Base-by-base conservation (phyloP, 1,284 basidiomycete species). In the Microbotryum saponariae region DNA sequence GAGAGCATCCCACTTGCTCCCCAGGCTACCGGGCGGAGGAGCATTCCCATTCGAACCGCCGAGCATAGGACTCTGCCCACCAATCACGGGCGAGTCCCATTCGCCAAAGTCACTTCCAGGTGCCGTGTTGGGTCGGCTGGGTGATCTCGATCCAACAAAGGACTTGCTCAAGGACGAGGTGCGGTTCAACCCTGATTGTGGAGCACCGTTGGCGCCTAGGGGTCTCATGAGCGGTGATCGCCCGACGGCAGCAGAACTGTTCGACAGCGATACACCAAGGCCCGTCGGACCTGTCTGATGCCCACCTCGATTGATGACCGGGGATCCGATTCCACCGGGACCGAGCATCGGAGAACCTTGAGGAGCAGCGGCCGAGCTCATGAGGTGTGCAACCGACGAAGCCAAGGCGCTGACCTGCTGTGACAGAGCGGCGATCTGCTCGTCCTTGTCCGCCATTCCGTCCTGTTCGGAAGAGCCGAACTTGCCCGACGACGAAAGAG, bases 1-100 rank as follows among this genome's bases (percentile, higher is more conserved):
- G 56, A 97, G 77, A 72, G 96, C 91, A 69, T 97, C 94, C 93
- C 93, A 98, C 76, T 97, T 97, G 54, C 90, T 88, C 42, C 96
- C 83, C 63, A 89, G 80, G n/a, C 89, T 86, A 20, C 90, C 89
- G 51, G 79, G 81, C 67, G 68, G 68, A 18, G 37, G 37, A 10
- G 37, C 37, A 53, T 64, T 70, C 14, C 37, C 37, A 42, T 42
- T 42, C 12, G 37, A 42, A 18, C 51, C 7, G 6, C 51, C 59
- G 21, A 60, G 47, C 54, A 63, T 56, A 10, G 59, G 56, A 18
- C 42, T 54, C 14, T 47, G 44, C 33, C 52, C 55, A 4, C 54
- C 29, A 45, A 21, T 27, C 14, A 42, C 37, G 37, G 37, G 37
- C 12, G 37, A 42, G 37, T 50, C 48, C 27, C 23, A 23, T 21